phyloP scores from a whole-genome alignment of 202 grass and related monocot genomes.

The Zoysia matrella region DNA sequence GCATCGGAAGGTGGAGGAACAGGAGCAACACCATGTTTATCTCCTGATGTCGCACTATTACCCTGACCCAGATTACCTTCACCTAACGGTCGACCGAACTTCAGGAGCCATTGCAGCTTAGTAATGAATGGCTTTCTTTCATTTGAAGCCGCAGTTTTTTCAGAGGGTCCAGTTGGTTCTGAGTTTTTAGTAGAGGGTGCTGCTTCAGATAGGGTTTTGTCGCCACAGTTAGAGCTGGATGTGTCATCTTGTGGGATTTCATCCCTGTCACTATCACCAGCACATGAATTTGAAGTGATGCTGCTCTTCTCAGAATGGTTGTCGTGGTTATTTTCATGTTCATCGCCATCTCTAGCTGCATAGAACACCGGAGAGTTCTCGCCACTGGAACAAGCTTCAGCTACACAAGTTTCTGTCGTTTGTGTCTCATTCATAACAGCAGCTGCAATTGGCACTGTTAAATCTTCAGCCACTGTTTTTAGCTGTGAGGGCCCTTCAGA shows the following conservation, averaged over 20 bases:
- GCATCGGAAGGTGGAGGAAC: conserved; percentile 41
- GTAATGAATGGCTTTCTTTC: conserved; percentile 64
- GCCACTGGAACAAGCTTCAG: conserved; percentile 57
- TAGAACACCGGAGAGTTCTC: conserved; percentile 72
- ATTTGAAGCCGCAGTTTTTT: conserved; percentile 40
- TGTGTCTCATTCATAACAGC: conserved; percentile 16
- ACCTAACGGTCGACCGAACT: conserved; percentile 61
- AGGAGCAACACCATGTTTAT: conserved; percentile 25
- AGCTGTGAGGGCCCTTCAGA: conserved; percentile 32
- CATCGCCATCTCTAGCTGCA: conserved; percentile 44
- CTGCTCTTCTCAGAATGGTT: conserved; percentile 75
- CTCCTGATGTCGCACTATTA: conserved; percentile 27
- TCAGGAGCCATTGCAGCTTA: conserved; percentile 85
- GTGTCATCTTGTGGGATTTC: conserved; percentile 42
- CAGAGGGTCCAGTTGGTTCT: conserved; percentile 42
- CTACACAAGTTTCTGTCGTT: conserved; percentile 15
- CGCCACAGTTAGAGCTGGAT: conserved; percentile 31
- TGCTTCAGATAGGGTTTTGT: conserved; percentile 40
- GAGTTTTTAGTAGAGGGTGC: conserved; percentile 6
- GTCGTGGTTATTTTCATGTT: conserved; percentile 52
- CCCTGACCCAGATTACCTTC: conserved; percentile 61
- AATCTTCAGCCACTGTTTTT: conserved; percentile 31
- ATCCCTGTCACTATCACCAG: conserved; percentile 59
- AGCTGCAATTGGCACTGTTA: conserved; percentile 31
- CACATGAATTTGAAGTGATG: conserved; percentile 69